These are phyloP conservation scores for Gypsophila paniculata DNA, from an alignment of 179 eudicot species.

Conservation along the genomic window DNA sequence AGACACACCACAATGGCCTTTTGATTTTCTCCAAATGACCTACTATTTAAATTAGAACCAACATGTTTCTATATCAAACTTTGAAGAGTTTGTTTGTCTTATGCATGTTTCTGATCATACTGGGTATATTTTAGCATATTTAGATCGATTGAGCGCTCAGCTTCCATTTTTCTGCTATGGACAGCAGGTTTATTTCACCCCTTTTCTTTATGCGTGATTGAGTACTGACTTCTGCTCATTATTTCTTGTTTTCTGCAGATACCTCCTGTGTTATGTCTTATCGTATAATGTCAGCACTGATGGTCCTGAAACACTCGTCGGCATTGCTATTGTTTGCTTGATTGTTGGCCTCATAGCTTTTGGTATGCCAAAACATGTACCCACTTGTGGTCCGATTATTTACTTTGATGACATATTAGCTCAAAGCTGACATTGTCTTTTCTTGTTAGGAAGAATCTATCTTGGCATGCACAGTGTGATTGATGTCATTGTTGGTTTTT, in stretches of 20 bases:
- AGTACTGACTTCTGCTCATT: not conserved
- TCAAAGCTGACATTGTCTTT: constrained; percentile 26
- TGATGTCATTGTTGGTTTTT: constrained; percentile 72
- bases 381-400: not conserved
- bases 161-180: not conserved
- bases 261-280: constrained; percentile 40
- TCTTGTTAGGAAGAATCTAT: constrained; percentile 78
- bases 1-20: not conserved
- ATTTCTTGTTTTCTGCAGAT: constrained; percentile 2
- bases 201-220: not conserved
- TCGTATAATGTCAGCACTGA: constrained; percentile 37
- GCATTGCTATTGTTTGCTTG: constrained; percentile 50
- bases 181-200: not conserved
- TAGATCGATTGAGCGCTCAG: not conserved
- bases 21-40: too few relatives aligned
- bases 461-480: constrained; percentile 97
- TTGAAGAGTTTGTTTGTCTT: not conserved
- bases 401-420: constrained; percentile 6
- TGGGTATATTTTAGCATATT: not conserved
- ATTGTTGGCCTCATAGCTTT: constrained; percentile 69
- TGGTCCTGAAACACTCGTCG: constrained; percentile 34
- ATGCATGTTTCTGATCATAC: not conserved
- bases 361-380: constrained; percentile 43
- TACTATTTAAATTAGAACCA: not conserved
- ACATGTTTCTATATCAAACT: not conserved